Conservation (phyloP, 768 basidiomycete species). For the Tubosaeta sp. region DNA sequence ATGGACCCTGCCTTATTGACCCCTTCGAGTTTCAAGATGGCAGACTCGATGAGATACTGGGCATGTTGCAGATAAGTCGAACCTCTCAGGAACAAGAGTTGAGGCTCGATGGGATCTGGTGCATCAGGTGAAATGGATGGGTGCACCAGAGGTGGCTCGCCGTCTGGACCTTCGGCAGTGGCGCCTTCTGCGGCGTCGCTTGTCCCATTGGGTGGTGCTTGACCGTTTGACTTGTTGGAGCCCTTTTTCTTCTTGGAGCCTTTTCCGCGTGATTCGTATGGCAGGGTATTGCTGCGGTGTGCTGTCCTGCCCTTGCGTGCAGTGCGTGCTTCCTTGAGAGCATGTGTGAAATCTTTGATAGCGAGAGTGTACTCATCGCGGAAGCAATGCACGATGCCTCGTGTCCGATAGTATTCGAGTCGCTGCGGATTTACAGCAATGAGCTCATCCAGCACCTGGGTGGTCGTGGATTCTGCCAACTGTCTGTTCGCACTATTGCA, state of each 20-base stretch:
- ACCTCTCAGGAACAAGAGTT: slow-evolving; percentile 78
- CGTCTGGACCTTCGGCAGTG: slow-evolving; percentile 43
- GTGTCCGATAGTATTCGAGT: slow-evolving; percentile 81
- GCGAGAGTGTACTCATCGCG: slow-evolving; percentile 76
- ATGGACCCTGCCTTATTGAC: slow-evolving; percentile 50
- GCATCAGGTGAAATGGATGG: slow-evolving; percentile 72
- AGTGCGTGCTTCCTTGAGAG: slow-evolving; percentile 71
- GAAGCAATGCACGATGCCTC: slow-evolving; percentile 89
- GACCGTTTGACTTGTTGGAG: slow-evolving; percentile 48
- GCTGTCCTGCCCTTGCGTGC: slow-evolving; percentile 59
- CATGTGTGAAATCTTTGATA: slow-evolving; percentile 76
- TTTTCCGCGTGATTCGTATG: slow-evolving; percentile 37
- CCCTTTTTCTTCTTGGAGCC: slow-evolving; percentile 55
- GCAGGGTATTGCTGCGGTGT: slow-evolving; percentile 44
- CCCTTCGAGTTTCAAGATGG: slow-evolving; percentile 66
- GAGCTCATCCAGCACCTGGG: slow-evolving; percentile 73
- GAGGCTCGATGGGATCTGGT: slow-evolving; percentile 84
- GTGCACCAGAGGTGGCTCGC: slow-evolving; percentile 54
- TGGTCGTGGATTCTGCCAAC: slow-evolving; percentile 79
- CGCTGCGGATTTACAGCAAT: slow-evolving; percentile 70
- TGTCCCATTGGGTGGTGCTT: slow-evolving; percentile 67
- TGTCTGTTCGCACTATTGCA: slow-evolving; percentile 48
- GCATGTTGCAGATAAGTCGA: slow-evolving; percentile 82
- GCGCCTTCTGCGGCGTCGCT: slow-evolving; percentile 41
- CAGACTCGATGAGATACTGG: slow-evolving; percentile 66